Conservation (phyloP, 257 asterid species). For the Marsdenia floribunda region DNA sequence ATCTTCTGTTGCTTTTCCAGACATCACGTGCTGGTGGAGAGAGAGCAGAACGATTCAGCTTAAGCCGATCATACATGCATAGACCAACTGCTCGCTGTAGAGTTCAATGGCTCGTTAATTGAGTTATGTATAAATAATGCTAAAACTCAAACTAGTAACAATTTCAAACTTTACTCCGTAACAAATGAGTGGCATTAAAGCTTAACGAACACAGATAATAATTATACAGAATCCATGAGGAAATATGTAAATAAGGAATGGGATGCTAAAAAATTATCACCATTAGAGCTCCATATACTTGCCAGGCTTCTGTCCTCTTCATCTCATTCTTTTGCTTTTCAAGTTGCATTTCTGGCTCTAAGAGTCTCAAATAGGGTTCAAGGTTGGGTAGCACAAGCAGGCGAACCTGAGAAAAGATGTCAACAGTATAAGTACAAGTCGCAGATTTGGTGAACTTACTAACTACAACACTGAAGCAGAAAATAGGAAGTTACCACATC, state of each 20-base stretch:
- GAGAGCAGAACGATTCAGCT: constrained; percentile 58
- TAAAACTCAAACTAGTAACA: neutral
- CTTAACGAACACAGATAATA: neutral
- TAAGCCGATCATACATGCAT: constrained; percentile 66
- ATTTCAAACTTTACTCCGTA: neutral
- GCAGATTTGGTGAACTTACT: constrained; percentile 1
- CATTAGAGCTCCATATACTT: constrained; percentile 86
- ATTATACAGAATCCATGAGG: neutral
- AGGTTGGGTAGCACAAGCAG: constrained; percentile 80
- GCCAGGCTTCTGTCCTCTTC: constrained; percentile 98
- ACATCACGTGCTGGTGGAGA: constrained; percentile 41
- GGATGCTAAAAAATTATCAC: constrained; percentile 33
- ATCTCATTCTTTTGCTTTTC: constrained; percentile 88
- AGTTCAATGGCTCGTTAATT: constrained; percentile 21
- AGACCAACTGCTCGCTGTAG: constrained; percentile 84
- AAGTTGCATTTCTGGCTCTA: constrained; percentile 94
- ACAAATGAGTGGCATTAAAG: neutral
- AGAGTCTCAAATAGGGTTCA: constrained; percentile 64
- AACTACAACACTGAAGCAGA: constrained; percentile 7
- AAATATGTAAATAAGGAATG: neutral
- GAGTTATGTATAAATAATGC: neutral
- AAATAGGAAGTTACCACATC: constrained; percentile 56
- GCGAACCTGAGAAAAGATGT: constrained; percentile 51
- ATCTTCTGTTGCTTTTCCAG: constrained; percentile 53
- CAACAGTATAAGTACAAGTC: constrained; percentile 11